Conservation (phyloP, 2,329 filamentous ascomycete species). For the Cladosporium sp. region DNA sequence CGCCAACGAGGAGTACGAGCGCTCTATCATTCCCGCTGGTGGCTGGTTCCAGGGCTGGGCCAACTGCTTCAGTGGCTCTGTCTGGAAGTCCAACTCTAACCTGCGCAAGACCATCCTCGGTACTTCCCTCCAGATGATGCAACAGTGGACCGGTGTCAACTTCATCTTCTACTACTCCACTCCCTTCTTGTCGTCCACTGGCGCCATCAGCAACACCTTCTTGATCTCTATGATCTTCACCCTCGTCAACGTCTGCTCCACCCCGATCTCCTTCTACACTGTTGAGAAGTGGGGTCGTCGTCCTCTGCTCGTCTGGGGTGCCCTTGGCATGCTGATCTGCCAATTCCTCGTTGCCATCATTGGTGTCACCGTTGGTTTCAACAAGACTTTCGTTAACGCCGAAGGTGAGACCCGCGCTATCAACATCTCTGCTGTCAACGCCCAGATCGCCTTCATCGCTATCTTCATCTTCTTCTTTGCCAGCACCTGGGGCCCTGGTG, state of each 20-base stretch:
- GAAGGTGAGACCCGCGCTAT: conserved; percentile 46
- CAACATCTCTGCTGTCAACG: conserved; percentile 48
- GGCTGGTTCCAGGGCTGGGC: conserved; percentile 69
- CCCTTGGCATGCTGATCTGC: conserved; percentile 78
- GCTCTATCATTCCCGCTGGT: conserved; percentile 62
- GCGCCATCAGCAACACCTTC: conserved; percentile 76
- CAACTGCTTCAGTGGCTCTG: conserved; percentile 60
- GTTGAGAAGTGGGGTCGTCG: conserved; percentile 82
- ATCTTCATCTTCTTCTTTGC: conserved; percentile 95
- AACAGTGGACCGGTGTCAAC: conserved; percentile 78
- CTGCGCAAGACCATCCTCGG: conserved; percentile 50
- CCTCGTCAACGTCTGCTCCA: conserved; percentile 82
- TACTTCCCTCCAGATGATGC: conserved; percentile 52
- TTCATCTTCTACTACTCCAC: conserved; percentile 80
- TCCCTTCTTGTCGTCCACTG: conserved; percentile 77
- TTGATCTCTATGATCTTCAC: conserved; percentile 83
- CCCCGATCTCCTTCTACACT: conserved; percentile 82
- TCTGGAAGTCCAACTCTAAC: conserved; percentile 53
- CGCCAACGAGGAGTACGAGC: conserved; percentile 86
- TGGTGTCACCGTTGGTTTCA: conserved; percentile 45
- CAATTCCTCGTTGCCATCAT: conserved; percentile 83
- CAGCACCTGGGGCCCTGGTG: conserved; percentile 78
- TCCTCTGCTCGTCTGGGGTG: conserved; percentile 74
- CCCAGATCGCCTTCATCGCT: conserved; percentile 84
- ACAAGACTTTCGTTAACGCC: conserved; percentile 30